These are phyloP conservation scores for Sphagnum tenellum DNA, from an alignment of 225 moss, liverwort and hornwort genomes.

Conservation along the genomic window DNA sequence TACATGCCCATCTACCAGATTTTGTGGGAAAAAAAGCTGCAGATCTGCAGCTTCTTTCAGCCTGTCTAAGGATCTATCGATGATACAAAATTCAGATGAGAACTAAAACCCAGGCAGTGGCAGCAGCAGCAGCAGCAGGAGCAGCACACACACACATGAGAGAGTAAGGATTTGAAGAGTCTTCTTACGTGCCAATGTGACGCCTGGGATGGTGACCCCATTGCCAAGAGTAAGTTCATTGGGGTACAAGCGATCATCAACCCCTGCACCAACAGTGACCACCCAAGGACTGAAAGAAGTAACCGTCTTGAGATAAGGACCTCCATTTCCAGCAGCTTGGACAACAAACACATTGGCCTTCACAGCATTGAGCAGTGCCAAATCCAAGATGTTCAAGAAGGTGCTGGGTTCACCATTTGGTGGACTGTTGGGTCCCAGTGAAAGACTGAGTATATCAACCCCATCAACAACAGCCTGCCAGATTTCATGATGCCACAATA, in stretches of 20 bases:
- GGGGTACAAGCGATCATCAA: slow-evolving; percentile 52
- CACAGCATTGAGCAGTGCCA: slow-evolving; percentile 61
- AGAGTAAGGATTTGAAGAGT: too few relatives aligned
- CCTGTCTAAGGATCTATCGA: too few relatives aligned
- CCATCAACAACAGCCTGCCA: slow-evolving; percentile 72
- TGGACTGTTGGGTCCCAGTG: slow-evolving; percentile 53
- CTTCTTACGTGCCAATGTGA: slow-evolving; percentile 28
- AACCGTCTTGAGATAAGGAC: slow-evolving; percentile 56
- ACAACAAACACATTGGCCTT: slow-evolving; percentile 69
- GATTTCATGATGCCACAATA: too few relatives aligned
- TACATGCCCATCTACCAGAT: too few relatives aligned
- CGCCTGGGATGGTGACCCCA: slow-evolving; percentile 14
- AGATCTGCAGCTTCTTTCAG: too few relatives aligned
- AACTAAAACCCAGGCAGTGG: too few relatives aligned
- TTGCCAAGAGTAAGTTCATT: slow-evolving; percentile 39
- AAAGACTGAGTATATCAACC: slow-evolving; percentile 60
- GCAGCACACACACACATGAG: too few relatives aligned
- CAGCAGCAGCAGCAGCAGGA: too few relatives aligned
- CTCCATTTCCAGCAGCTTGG: slow-evolving; percentile 72
- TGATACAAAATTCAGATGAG: too few relatives aligned
- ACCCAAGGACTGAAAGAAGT: slow-evolving; percentile 85
- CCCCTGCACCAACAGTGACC: slow-evolving; percentile 57
- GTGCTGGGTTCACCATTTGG: slow-evolving; percentile 42
- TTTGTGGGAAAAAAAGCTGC: too few relatives aligned
- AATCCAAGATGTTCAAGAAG: slow-evolving; percentile 67